A percentile compares a stretch with the other conserved stretches of the same genome.
phyloP scores from a whole-genome alignment of 805 yeast genomes.

The Candida wancherniae region DNA sequence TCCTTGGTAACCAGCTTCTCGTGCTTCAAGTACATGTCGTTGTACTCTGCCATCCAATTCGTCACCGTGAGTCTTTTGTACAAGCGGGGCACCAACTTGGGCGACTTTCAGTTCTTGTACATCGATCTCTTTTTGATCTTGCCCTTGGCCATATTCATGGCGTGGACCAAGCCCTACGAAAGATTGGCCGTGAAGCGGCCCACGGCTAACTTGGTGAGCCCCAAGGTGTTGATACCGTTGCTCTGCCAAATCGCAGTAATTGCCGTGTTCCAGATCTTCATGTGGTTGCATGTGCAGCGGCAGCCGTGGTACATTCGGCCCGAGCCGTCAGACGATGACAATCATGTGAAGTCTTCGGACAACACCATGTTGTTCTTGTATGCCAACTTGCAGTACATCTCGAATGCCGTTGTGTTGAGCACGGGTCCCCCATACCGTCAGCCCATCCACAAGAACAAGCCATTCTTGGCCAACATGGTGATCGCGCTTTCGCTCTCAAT shows the following conservation, averaged over 20 bases:
- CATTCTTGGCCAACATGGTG: slow-evolving; percentile 62
- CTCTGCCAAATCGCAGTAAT: slow-evolving; percentile 69
- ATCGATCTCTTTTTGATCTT: slow-evolving; percentile 86
- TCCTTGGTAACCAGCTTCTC: slow-evolving; percentile 92
- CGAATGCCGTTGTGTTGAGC: slow-evolving; percentile 77
- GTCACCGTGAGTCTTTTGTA: slow-evolving; percentile 81
- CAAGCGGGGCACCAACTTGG: slow-evolving; percentile 84
- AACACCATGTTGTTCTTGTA: slow-evolving; percentile 80
- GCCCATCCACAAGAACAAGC: slow-evolving; percentile 59
- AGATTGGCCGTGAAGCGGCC: slow-evolving; percentile 70
- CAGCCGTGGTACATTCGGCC: slow-evolving; percentile 79
- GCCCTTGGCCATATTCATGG: slow-evolving; percentile 95
- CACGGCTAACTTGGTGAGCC: slow-evolving; percentile 87
- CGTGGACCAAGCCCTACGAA: slow-evolving; percentile 85
- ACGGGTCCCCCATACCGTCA: slow-evolving; percentile 93
- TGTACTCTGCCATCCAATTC: slow-evolving; percentile 95
- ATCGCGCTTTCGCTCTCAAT: slow-evolving; percentile 48
- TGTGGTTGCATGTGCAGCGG: slow-evolving; percentile 59
- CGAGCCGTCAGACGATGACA: slow-evolving; percentile 66
- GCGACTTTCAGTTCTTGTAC: slow-evolving; percentile 94
- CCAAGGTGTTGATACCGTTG: slow-evolving; percentile 79
- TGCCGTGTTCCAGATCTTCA: slow-evolving; percentile 56
- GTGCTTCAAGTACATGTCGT: slow-evolving; percentile 96
- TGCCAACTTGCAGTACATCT: slow-evolving; percentile 84
- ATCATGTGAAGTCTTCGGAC: slow-evolving; percentile 79